Conservation (phyloP, 2,329 filamentous ascomycete species). For the Neofusicoccum sp. region DNA sequence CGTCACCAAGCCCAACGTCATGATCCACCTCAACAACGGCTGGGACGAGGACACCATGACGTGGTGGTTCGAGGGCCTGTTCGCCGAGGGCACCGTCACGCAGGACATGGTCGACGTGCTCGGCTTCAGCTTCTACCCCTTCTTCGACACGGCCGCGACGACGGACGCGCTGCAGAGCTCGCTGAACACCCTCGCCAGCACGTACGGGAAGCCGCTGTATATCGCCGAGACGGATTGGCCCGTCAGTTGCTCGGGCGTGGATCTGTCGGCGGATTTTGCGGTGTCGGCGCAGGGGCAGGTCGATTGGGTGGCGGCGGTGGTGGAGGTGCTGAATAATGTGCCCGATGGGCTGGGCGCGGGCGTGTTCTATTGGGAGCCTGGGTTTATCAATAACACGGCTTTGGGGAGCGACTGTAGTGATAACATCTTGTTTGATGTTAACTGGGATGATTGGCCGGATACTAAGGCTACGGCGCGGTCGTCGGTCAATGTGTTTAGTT, state of each 20-base stretch:
- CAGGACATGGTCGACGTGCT: conserved; percentile 66
- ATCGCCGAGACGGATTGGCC: conserved; percentile 73
- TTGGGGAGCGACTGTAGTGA: conserved; percentile 51
- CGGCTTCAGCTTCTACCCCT: conserved; percentile 72
- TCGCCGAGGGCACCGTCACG: conserved; percentile 54
- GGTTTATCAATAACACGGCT: conserved; percentile 64
- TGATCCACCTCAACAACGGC: conserved; percentile 75
- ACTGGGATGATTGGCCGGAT: conserved; percentile 62
- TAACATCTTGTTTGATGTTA: conserved; percentile 49
- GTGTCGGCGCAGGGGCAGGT: conserved; percentile 61
- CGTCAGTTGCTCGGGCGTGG: conserved; percentile 51
- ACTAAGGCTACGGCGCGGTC: conserved; percentile 53
- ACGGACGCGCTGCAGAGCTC: conserved; percentile 56
- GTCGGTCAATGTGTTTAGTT: conserved; percentile 52
- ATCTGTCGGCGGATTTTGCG: conserved; percentile 60
- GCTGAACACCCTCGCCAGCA: conserved; percentile 58
- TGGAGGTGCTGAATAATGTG: conserved; percentile 54
- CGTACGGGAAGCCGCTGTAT: conserved; percentile 65
- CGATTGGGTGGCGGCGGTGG: conserved; percentile 61
- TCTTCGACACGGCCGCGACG: conserved; percentile 61
- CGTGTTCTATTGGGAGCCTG: conserved; percentile 73
- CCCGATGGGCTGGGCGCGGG: conserved; percentile 52
- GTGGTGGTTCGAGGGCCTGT: conserved; percentile 51
- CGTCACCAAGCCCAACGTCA: conserved; percentile 60
- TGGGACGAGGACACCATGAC: conserved; percentile 68